Percentiles rank a stretch among this genome's conserved stretches.
phyloP scores from a whole-genome alignment of 257 asterid genomes.

The Solanum acaule region DNA sequence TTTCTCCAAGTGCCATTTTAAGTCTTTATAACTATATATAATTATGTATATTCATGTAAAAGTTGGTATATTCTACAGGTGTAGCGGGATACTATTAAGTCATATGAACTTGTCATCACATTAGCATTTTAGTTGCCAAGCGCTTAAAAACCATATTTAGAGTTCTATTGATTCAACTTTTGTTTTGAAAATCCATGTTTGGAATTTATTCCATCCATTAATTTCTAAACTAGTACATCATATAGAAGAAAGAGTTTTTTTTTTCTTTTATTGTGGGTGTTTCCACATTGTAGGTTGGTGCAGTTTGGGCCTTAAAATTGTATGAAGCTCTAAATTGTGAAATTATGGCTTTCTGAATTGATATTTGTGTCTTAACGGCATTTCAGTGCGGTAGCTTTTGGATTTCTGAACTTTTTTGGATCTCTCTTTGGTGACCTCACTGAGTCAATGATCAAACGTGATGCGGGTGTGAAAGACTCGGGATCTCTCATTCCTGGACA shows the following conservation, averaged over 20 bases:
- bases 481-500: conserved; percentile 98
- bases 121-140: not conserved
- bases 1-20: not conserved
- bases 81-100: not conserved
- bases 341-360: not conserved
- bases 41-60: not conserved
- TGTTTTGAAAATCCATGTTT: not conserved
- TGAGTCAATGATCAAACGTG: conserved; percentile 98
- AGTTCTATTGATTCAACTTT: not conserved
- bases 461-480: conserved; percentile 97
- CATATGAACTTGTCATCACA: not conserved
- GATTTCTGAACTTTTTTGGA: conserved; percentile 75
- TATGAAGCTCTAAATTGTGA: not conserved
- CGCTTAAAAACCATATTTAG: not conserved
- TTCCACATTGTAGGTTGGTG: not conserved
- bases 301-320: not conserved
- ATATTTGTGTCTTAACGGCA: not conserved
- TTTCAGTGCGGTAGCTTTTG: conserved; percentile 76
- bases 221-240: not conserved
- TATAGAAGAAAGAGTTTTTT: not conserved
- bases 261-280: not conserved
- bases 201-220: not conserved
- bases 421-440: conserved; percentile 91
- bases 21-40: not conserved
- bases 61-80: not conserved